Base-by-base conservation (phyloP, 192 early-diverging fungal genomes). In the Rhizophlyctis rosea region DNA sequence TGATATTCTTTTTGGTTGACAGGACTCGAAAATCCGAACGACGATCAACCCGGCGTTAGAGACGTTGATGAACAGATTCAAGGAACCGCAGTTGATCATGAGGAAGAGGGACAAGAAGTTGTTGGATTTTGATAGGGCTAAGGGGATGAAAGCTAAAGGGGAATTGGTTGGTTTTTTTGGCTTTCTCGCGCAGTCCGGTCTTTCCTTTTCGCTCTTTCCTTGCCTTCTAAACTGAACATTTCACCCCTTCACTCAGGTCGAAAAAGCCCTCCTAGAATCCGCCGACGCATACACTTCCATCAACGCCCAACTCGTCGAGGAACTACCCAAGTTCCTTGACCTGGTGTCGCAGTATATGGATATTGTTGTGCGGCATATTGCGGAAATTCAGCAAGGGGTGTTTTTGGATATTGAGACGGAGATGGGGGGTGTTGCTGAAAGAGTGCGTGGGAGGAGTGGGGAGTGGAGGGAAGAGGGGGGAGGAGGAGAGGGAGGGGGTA, bases 61-160 rank as follows among this genome's bases (percentile, higher is more conserved):
- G 16, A 50, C 47, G 1, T 54, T 74, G 14, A 5, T 62, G 4
- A 34, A 48, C 18, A 55, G 50, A 47, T 76, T 92, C 61, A 76
- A 80, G 35, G 83, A 81, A 13, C 90, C 88, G 7, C 62, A 75
- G 21, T 76, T 86, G 36, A 77, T 92, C 4, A 90, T 92, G 65
- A 77, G 84, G 52, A 92, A 90, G 57, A 71, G 90, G 18, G 80
- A 85, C 2, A 76, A 80, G 47, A 92, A 92, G 58, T 56, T 84
- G 32, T 57, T 92, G 30, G 90, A 92, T 59, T 83, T 85, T 70
- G 88, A 90, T 52, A 69, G 86, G 25, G 87, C 75, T 1, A 74
- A 71, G 50, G 73, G 77, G 30, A 82, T 90, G 53, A 75, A 77
- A 50, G 70, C 69, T 5, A 80, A 80, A 50, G 85, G 85, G 0